Percentiles rank a stretch among this genome's conserved stretches.
Evolutionary conservation across 352 stramenopile species (phyloP).

Genomic region (Globisporangium camurandrum): DNA sequence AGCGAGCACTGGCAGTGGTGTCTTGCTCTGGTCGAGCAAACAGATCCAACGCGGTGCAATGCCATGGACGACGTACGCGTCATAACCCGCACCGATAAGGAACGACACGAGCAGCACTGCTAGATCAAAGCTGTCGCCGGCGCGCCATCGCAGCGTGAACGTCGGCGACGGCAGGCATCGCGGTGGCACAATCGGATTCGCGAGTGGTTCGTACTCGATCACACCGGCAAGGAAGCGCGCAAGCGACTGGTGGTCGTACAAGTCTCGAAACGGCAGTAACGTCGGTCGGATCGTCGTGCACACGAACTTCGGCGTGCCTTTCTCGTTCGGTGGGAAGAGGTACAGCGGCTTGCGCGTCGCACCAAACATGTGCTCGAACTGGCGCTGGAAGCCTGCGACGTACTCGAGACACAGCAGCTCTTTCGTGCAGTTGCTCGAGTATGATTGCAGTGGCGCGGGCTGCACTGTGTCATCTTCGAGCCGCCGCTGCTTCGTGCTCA

Average conservation of each 20-base stretch:
- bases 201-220: conserved; percentile 92
- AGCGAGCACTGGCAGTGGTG: conserved; percentile 46
- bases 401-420: conserved; percentile 93
- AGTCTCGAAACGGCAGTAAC: conserved; percentile 83
- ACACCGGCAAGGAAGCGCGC: conserved; percentile 87
- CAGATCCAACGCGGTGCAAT: conserved; percentile 85
- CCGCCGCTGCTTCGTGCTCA: conserved; percentile 75
- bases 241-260: conserved; percentile 88
- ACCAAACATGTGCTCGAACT: conserved; percentile 87
- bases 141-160: conserved; percentile 83
- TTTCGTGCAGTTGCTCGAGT: conserved; percentile 73
- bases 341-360: conserved; percentile 67
- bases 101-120: conserved; percentile 86
- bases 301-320: conserved; percentile 90
- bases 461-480: conserved; percentile 52
- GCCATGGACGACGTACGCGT: conserved; percentile 92
- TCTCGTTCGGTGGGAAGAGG: conserved; percentile 89
- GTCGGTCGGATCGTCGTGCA: conserved; percentile 92
- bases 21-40: conserved; percentile 86
- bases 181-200: conserved; percentile 64
- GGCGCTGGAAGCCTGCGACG: conserved; percentile 83
- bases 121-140: conserved; percentile 92
- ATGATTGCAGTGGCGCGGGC: conserved; percentile 21
- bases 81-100: conserved; percentile 90
- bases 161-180: conserved; percentile 74